Base-by-base conservation (phyloP, 805 yeast species). In the Hanseniaspora vineae region DNA sequence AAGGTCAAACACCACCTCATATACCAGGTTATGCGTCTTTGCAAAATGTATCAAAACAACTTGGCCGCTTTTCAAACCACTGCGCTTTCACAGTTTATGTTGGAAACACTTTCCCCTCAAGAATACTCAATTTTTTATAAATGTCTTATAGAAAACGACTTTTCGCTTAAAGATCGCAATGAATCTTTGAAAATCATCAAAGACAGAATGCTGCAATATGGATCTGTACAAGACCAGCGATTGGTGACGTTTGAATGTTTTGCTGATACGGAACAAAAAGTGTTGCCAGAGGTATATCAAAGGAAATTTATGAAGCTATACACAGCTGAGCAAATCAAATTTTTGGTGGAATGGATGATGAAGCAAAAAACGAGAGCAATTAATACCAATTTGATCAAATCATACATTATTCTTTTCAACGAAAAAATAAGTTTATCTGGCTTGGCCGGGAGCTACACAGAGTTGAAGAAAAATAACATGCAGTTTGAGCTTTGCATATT, bases 211-310 rank as follows among this genome's bases (percentile, higher is more conserved):
- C 46, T 63, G 45, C 54, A 55, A 20, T 19, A 40, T 14, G 64
- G 64, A 3, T 57, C 64, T 6, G 57, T 59, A 42, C 45, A 55
- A 33, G 65, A 62, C 31, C 43, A 46, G 14, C 56, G 56, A 45
- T 43, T 60, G 29, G 62, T 54, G 1, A 55, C 64, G 2, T 58
- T 62, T 43, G 59, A 58, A 45, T 43, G 52, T 19, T 62, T 59
- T 44, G 33, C 60, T 12, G 48, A 54, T 31, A 46, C 53, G 6
- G 48, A 48, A 13, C 46, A 48, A 14, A 53, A 50, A 8, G 5
- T 37, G 14, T 10, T 33, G 19, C 50, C 46, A n/a, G 44, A 47
- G 1, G 46, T 49, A 4, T 55, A 53, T 43, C 20, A 45, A 17
- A 40, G 47, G 9, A 57, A 56, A 43, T 58, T 62, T 37, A 47